Conservation (phyloP, 495 filamentous ascomycete genomes). For the Lasiosphaeris hirsuta region DNA sequence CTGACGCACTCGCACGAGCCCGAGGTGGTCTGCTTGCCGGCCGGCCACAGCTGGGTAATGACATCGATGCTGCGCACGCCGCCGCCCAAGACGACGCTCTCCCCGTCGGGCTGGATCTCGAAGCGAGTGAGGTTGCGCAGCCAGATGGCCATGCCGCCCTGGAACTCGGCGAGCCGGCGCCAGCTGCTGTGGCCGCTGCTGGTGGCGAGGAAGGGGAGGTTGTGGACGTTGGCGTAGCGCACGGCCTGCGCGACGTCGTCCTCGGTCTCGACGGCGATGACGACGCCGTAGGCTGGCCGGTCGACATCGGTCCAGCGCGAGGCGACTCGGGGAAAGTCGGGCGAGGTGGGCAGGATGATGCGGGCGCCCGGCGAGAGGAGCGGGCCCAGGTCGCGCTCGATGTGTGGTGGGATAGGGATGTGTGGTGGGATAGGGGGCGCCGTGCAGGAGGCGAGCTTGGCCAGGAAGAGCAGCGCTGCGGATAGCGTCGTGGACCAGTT, state of each 20-base stretch:
- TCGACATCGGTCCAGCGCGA: no score
- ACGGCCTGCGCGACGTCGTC: conserved; percentile 51
- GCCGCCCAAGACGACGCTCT: conserved; percentile 50
- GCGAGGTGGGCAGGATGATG: no score
- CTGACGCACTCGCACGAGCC: conserved; percentile 56
- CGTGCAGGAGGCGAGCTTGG: no score
- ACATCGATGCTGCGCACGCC: conserved; percentile 40
- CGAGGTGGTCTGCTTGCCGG: conserved; percentile 43
- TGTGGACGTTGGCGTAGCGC: conserved; percentile 40
- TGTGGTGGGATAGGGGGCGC: no score
- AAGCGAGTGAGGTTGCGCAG: conserved; percentile 42
- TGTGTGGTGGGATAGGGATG: no score
- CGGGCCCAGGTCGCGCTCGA: no score
- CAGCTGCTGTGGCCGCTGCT: conserved; percentile 47
- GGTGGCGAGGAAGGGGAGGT: conserved; percentile 50
- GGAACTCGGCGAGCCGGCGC: conserved; percentile 41
- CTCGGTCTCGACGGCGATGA: conserved; percentile 48
- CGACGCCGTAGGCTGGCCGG: no score
- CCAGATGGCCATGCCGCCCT: conserved; percentile 48
- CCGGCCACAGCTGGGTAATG: conserved; percentile 33
- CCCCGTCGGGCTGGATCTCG: conserved; percentile 41
- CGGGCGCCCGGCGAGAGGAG: no score
- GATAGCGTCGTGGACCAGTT: no score
- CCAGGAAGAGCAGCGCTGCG: no score
- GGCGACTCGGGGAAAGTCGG: no score